Evolutionary conservation across 2,329 filamentous ascomycete genomes (phyloP).

Genomic region (Talaromyces sp.): DNA sequence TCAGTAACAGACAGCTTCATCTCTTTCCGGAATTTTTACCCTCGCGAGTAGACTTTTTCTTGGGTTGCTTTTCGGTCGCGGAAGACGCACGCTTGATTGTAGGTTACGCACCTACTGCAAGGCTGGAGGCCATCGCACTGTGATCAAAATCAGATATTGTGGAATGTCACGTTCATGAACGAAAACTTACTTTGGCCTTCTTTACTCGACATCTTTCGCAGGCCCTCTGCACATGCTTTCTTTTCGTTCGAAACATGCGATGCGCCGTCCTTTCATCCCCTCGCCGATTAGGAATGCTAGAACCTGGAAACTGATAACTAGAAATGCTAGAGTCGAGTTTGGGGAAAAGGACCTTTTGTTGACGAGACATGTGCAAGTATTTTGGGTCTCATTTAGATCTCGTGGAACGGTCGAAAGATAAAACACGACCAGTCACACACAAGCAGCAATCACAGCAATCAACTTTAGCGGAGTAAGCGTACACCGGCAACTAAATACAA

Average conservation of each 20-base stretch:
- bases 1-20: not conserved
- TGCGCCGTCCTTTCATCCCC: slow-evolving; percentile 36
- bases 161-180: not conserved
- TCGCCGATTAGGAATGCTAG: slow-evolving; percentile 29
- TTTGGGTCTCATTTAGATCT: slow-evolving; percentile 20
- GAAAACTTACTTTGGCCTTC: slow-evolving; percentile 40
- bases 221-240: slow-evolving; percentile 45
- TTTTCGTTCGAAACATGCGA: slow-evolving; percentile 42
- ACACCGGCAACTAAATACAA: not conserved
- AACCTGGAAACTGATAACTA: slow-evolving; percentile 27
- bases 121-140: slow-evolving; percentile 47
- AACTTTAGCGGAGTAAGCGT: slow-evolving; percentile 6
- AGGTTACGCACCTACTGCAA: slow-evolving; percentile 43
- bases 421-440: slow-evolving; percentile 5
- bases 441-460: slow-evolving; percentile 6
- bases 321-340: slow-evolving; percentile 28
- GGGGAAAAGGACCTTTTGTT: slow-evolving; percentile 37
- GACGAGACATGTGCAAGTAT: slow-evolving; percentile 41
- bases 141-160: not conserved
- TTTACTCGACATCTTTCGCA: slow-evolving; percentile 47
- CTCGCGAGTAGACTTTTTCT: slow-evolving; percentile 44
- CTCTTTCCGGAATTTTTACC: slow-evolving; percentile 27
- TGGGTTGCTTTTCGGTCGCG: slow-evolving; percentile 44
- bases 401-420: slow-evolving; percentile 5
- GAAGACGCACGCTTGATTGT: slow-evolving; percentile 45